Conservation (phyloP, 306 rosid species). For the Quercus alba region DNA sequence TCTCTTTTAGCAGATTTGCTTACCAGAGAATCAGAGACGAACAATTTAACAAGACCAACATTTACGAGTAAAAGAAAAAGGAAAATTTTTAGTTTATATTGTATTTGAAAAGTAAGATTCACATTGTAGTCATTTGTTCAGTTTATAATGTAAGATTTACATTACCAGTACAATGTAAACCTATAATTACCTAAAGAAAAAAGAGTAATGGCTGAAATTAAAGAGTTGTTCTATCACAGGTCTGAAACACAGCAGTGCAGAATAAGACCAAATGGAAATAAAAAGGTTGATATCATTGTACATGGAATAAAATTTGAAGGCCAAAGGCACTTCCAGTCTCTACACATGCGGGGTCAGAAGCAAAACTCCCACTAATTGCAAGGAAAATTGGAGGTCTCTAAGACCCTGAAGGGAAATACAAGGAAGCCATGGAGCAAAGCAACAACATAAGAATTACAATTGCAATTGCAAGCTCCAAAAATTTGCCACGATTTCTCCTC, state of each 20-base stretch:
- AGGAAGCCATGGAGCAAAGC: conserved; percentile 43
- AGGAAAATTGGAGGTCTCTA: conserved; percentile 46
- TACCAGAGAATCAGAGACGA: too few relatives aligned
- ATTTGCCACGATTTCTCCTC: conserved; percentile 31
- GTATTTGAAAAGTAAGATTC: too few relatives aligned
- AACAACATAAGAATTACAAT: conserved; percentile 59
- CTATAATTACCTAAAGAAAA: background rate
- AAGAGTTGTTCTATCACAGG: background rate
- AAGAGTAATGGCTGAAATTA: background rate
- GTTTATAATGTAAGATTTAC: too few relatives aligned
- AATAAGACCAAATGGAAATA: conserved; percentile 12
- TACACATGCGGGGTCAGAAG: conserved; percentile 39
- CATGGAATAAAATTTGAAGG: conserved; percentile 32
- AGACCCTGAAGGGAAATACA: conserved; percentile 36
- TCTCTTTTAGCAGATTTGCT: background rate
- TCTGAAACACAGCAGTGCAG: background rate
- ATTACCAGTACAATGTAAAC: background rate
- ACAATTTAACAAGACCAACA: too few relatives aligned
- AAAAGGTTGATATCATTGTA: conserved; percentile 45
- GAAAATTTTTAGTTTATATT: too few relatives aligned
- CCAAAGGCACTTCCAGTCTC: conserved; percentile 33
- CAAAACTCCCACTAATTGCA: conserved; percentile 45
- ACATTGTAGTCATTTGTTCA: too few relatives aligned
- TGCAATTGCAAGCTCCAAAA: conserved; percentile 52
- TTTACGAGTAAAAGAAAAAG: too few relatives aligned